Base-by-base conservation (phyloP, 73 alveolate genomes). In the Paramecium biaurelia region DNA sequence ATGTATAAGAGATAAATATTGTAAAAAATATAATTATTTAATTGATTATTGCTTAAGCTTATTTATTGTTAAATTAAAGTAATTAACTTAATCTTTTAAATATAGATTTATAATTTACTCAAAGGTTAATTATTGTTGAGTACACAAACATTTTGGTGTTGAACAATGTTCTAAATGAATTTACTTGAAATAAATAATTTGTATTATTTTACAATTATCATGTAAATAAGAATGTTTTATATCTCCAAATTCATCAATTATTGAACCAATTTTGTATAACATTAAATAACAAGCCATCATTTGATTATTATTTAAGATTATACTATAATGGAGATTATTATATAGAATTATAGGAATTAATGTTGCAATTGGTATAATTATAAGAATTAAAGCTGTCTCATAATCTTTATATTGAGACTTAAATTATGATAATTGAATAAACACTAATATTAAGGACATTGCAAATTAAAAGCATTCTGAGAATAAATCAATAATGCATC, bases 171-270 rank as follows among this genome's bases (percentile, higher is more conserved):
- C 6, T 63, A 63, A 12, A 32, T 63, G 84, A 23, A 26, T 14
- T 63, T 20, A 30, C 12, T 63, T 63, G 12, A 63, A 63, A 30
- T 63, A 63, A 63, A 30, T 26, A 14, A 63, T 30, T 63, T 26
- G 41, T 30, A 26, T 63, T 63, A 63, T 63, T 63, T 63, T 32
- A 11, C 45, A 11, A 30, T 26, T 26, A 32, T 63, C 45, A 14
- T 63, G 41, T 12, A 63, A 30, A 30, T 63, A 63, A 0, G 41
- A 30, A 30, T 63, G 9, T 63, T 63, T 26, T 5, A 63, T 5
- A 63, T 63, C 84, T 63, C 84, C 84, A 26, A 63, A 63, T n/a
- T 63, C 43, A 26, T 63, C 49, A 30, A 63, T 63, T 63, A 63
- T 63, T 30, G 41, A 12, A 32, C 47, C 84, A 63, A 63, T 63